phyloP scores from a whole-genome alignment of 192 early-diverging fungal genomes.

The Spizellomyces sp. region DNA sequence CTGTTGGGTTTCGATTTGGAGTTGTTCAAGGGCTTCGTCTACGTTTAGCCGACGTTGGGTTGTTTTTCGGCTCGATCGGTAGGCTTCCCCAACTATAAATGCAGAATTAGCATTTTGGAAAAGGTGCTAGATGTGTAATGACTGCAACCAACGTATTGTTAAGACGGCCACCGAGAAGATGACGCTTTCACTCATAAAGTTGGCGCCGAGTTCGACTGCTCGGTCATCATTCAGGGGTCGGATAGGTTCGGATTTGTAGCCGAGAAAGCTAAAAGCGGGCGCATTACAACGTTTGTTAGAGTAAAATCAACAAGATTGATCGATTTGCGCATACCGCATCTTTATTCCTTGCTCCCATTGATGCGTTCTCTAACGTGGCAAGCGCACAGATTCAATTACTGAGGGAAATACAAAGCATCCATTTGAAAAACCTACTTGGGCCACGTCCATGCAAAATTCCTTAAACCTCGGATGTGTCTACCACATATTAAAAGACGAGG shows the following conservation, averaged over 20 bases:
- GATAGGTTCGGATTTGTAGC: constrained; percentile 43
- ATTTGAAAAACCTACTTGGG: constrained; percentile 7
- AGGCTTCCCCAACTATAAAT: constrained; percentile 23
- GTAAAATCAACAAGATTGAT: not conserved
- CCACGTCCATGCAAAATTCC: constrained; percentile 44
- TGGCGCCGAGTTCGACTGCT: constrained; percentile 51
- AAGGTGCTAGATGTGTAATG: not conserved
- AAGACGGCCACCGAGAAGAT: constrained; percentile 44
- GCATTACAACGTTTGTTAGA: not conserved
- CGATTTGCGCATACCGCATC: too few species aligned
- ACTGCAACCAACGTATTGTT: constrained; percentile 25
- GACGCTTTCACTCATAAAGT: constrained; percentile 45
- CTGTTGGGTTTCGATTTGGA: not conserved
- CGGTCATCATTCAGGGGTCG: constrained; percentile 49
- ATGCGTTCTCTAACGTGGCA: constrained; percentile 21
- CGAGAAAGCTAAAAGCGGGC: constrained; percentile 35
- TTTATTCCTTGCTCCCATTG: constrained; percentile 6
- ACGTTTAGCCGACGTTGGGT: constrained; percentile 5
- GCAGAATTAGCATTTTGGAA: not conserved
- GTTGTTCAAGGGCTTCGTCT: constrained; percentile 6
- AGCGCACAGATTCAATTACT: not conserved
- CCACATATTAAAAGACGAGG: constrained; percentile 38
- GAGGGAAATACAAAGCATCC: not conserved
- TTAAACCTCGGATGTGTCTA: constrained; percentile 36
- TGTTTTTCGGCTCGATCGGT: constrained; percentile 11